phyloP scores from a whole-genome alignment of 2,329 filamentous ascomycete species.

The Fusarium sp. region DNA sequence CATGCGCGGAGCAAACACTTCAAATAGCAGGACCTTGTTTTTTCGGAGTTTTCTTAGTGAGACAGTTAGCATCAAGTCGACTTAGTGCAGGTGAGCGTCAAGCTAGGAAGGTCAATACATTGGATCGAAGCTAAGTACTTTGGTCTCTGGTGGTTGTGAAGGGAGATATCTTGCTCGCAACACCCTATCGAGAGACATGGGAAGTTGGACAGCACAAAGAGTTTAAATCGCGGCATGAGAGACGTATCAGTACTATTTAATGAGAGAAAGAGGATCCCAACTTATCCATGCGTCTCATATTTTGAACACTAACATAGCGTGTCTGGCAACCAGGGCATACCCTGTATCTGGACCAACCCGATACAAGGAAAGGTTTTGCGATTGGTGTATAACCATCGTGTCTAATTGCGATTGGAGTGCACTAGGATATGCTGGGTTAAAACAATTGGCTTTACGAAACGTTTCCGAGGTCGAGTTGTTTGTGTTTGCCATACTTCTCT shows the following conservation, averaged over 20 bases:
- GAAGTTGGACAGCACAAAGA: neutral
- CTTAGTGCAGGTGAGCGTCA: neutral
- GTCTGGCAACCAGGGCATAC: too few species aligned
- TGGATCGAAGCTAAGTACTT: neutral
- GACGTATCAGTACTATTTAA: neutral
- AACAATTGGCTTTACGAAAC: too few species aligned
- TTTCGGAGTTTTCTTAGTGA: neutral
- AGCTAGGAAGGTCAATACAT: slow-evolving; percentile 1
- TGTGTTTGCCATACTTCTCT: too few species aligned
- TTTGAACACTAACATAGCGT: too few species aligned
- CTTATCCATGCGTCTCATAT: too few species aligned
- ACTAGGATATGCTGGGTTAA: too few species aligned
- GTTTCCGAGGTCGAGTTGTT: too few species aligned
- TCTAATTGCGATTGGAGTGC: too few species aligned
- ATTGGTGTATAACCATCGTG: too few species aligned
- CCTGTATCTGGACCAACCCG: too few species aligned
- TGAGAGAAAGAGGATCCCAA: neutral
- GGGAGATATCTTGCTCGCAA: neutral
- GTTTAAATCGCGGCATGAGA: neutral
- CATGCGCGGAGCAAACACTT: slow-evolving; percentile 7
- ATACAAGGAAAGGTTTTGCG: too few species aligned
- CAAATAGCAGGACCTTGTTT: neutral
- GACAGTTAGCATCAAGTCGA: neutral
- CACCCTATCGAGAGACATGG: neutral
- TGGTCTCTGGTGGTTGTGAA: neutral